Conservation (phyloP, 2,329 filamentous ascomycete species). For the Biscogniauxia mediterranea region DNA sequence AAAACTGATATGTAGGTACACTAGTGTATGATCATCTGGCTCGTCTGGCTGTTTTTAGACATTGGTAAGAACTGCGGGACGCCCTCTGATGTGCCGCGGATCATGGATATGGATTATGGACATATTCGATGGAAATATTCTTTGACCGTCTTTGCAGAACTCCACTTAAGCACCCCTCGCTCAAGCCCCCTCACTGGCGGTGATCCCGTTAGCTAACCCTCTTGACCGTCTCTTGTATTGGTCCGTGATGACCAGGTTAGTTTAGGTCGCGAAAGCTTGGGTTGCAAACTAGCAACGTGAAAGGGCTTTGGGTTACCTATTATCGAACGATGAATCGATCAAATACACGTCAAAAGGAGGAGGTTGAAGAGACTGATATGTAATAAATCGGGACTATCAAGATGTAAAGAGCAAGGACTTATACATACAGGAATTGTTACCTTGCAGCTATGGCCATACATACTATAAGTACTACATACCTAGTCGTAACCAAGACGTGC, state of each 20-base stretch:
- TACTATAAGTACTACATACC: too few relatives aligned
- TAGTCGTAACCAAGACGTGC: not conserved
- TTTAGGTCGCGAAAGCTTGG: not conserved
- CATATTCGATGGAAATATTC: not conserved
- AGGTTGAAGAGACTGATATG: not conserved
- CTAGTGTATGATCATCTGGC: not conserved
- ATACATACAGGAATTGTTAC: not conserved
- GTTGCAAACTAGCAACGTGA: not conserved
- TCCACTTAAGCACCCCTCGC: not conserved
- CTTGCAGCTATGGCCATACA: not conserved
- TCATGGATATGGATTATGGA: not conserved
- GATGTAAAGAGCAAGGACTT: not conserved
- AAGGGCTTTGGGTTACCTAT: not conserved
- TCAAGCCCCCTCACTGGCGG: not conserved
- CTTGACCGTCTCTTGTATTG: not conserved
- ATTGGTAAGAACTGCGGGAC: not conserved
- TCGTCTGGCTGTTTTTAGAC: not conserved
- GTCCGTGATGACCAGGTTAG: not conserved
- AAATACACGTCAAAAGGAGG: not conserved
- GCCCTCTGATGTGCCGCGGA: not conserved
- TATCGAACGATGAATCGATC: not conserved
- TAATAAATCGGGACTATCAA: not conserved
- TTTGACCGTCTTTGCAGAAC: not conserved
- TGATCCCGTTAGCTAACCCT: not conserved
- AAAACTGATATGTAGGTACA: not conserved